Base-by-base conservation (phyloP, 202 grass and related monocot genomes). In the Eragrostis tef region DNA sequence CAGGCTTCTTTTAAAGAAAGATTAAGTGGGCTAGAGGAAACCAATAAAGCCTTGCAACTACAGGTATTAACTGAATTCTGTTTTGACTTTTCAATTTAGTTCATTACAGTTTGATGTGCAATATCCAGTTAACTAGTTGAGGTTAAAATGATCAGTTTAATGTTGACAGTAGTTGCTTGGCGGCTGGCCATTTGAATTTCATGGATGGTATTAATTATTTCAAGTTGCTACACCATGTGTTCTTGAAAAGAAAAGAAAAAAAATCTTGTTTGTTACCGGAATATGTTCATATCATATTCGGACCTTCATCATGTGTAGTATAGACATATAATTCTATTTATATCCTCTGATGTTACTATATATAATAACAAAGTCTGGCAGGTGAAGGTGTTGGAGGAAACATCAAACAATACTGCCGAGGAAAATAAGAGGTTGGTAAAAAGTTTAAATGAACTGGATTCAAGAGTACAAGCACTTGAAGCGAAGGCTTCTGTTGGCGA, bases 321-420 rank as follows among this genome's bases (percentile, higher is more conserved):
- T 77, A 67, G 62, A 50, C 27, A 25, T 20, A 62, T n/a, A 61
- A 48, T 70, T 27, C 39, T 83, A 56, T 1, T 12, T 77, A 31
- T 31, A 31, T n/a, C n/a, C n/a, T n/a, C n/a, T n/a, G n/a, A 87
- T 98, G 87, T 88, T 81, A 79, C 34, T 64, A 85, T 89, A 90
- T 86, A 90, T 86, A 86, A 93, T 87, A 88, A 89, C 87, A 90
- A 91, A 90, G 81, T 22, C 58, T 93, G 86, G 81, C 90, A 99
- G 90, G 96, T 99, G 88, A 95, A 91, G 83, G 70, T 87, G 61
- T 79, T 98, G 73, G 89, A 93, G 80, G 71, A 86, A 81, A 59
- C 88, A 75, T 86, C 88, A 81, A 81, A 85, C 67, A 93, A 36
- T 85, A 80, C 78, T 41, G 19, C 48, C 39, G 72, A 91, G 84